phyloP scores from a whole-genome alignment of 176 grass and related monocot species.

The Puya raimondii region DNA sequence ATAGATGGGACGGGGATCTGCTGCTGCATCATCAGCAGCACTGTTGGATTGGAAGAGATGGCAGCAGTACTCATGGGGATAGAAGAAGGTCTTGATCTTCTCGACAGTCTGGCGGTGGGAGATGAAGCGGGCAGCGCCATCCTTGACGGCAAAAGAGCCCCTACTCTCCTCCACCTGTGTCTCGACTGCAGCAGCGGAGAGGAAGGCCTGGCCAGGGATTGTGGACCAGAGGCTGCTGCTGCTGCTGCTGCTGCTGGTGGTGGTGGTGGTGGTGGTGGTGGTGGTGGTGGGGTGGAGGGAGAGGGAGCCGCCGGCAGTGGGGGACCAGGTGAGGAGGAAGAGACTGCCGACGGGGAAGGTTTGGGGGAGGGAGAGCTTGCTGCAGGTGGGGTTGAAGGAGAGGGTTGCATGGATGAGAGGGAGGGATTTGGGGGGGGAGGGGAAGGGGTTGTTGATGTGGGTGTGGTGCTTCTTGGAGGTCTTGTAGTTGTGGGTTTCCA shows the following conservation, averaged over 20 bases:
- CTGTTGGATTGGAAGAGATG: constrained; percentile 9
- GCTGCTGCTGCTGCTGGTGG: too few species aligned
- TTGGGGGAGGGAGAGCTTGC: constrained; percentile 50
- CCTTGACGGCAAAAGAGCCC: constrained; percentile 67
- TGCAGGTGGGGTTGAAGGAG: constrained; percentile 23
- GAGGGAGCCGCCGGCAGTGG: constrained; percentile 20
- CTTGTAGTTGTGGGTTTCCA: constrained; percentile 9
- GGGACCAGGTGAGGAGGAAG: constrained; percentile 57
- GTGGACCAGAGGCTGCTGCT: constrained; percentile 47
- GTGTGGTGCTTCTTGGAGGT: constrained; percentile 54
- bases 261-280: background rate
- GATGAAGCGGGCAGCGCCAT: constrained; percentile 41
- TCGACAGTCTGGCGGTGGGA: constrained; percentile 53
- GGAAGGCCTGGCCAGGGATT: constrained; percentile 61
- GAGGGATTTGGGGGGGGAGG: constrained; percentile 15
- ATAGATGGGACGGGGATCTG: constrained; percentile 11
- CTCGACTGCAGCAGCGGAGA: constrained; percentile 43
- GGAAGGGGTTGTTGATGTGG: constrained; percentile 84
- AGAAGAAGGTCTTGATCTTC: constrained; percentile 34
- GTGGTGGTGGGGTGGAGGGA: constrained; percentile 16
- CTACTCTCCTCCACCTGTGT: constrained; percentile 64
- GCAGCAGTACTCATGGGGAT: constrained; percentile 1
- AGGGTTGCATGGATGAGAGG: constrained; percentile 34
- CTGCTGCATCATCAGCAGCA: background rate
- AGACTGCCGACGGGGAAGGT: constrained; percentile 39